Evolutionary conservation across 805 yeast genomes (phyloP).

Genomic region (Lachancea lanzarotensis): DNA sequence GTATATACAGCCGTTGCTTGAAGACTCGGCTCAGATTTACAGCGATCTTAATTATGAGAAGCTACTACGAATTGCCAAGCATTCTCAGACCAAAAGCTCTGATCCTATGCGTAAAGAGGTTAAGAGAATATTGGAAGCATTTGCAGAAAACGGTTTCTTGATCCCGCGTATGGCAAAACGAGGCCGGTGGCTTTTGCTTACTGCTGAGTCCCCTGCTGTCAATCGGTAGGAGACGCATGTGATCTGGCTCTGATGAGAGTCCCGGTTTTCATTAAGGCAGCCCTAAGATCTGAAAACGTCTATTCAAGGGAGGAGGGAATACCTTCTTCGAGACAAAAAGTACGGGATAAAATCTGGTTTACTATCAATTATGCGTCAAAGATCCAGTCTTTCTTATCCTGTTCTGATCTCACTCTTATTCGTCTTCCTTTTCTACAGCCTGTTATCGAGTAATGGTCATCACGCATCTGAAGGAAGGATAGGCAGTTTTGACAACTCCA

Average conservation of each 20-base stretch:
- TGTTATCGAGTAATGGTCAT: not conserved
- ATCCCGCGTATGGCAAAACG: slow-evolving; percentile 11
- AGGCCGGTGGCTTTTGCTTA: slow-evolving; percentile 18
- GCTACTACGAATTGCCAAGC: slow-evolving; percentile 22
- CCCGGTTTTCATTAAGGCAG: too few species aligned
- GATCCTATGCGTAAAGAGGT: slow-evolving; percentile 9
- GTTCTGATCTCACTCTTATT: not conserved
- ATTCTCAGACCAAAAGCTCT: not conserved
- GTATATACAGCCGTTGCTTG: slow-evolving; percentile 19
- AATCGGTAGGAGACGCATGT: not conserved
- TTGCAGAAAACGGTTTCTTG: slow-evolving; percentile 16
- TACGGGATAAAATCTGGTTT: too few species aligned
- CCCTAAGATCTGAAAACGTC: too few species aligned
- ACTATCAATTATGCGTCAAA: slow-evolving; percentile 1
- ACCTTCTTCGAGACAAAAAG: not conserved
- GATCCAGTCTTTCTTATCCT: not conserved
- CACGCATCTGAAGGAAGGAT: not conserved
- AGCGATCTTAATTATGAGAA: slow-evolving; percentile 22
- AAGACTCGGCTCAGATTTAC: slow-evolving; percentile 22
- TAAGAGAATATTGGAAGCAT: slow-evolving; percentile 10
- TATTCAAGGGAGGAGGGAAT: not conserved
- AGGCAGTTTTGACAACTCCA: not conserved
- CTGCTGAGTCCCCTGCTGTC: not conserved
- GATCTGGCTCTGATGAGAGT: not conserved
- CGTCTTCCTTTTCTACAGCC: not conserved